phyloP scores from a whole-genome alignment of 108 stramenopile species.

The Fragilariopsis cylindrus region DNA sequence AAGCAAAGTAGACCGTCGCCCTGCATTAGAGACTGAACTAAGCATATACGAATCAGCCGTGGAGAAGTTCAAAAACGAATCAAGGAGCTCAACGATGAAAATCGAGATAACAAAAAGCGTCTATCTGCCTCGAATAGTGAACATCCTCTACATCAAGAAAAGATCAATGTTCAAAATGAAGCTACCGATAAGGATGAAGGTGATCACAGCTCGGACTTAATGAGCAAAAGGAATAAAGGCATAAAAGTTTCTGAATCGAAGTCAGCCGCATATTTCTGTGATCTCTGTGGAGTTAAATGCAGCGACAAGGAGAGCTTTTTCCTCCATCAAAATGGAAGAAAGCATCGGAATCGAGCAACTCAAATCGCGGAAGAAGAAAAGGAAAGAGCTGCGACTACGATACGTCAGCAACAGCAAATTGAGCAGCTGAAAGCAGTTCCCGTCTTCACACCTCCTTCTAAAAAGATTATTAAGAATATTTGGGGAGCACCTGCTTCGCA shows the following conservation, averaged over 20 bases:
- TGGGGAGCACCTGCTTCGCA: conserved; percentile 29
- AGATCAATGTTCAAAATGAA: background rate
- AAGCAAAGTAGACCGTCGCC: conserved; percentile 45
- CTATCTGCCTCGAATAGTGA: background rate
- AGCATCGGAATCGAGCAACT: conserved; percentile 75
- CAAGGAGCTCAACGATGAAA: conserved; percentile 17
- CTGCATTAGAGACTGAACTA: conserved; percentile 46
- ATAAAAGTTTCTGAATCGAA: background rate
- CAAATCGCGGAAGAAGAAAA: conserved; percentile 67
- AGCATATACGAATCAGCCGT: conserved; percentile 40
- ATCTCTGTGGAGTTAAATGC: conserved; percentile 62
- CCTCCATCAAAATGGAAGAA: conserved; percentile 76
- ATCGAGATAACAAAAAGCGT: background rate
- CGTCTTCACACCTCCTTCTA: background rate
- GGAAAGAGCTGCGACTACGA: conserved; percentile 48
- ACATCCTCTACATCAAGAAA: background rate
- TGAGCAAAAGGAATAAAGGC: background rate
- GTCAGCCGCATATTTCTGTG: conserved; percentile 41
- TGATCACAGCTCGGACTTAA: background rate
- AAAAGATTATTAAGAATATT: conserved; percentile 19
- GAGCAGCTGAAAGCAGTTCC: conserved; percentile 23
- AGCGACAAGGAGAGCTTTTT: conserved; percentile 62
- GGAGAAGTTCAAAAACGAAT: conserved; percentile 37
- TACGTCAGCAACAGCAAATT: conserved; percentile 47
- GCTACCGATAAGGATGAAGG: background rate